Percentiles rank a stretch among this genome's conserved stretches.
phyloP scores from a whole-genome alignment of 345 rosid genomes.

The Salix caprea region DNA sequence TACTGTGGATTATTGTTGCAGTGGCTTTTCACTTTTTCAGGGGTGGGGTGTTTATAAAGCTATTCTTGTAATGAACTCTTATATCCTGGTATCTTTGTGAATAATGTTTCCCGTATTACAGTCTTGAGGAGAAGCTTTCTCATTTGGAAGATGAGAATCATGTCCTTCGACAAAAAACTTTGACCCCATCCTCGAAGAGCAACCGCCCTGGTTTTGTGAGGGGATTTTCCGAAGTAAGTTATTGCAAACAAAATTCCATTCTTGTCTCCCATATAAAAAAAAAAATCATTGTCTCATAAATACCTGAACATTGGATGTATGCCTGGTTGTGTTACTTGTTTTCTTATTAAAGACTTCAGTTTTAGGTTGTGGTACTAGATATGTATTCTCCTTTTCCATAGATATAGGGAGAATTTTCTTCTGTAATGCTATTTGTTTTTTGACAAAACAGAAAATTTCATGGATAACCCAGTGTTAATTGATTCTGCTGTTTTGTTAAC shows the following conservation, averaged over 20 bases:
- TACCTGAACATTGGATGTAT: too few species aligned
- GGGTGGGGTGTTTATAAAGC: too few species aligned
- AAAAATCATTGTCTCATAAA: too few species aligned
- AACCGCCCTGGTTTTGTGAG: conserved; percentile 40
- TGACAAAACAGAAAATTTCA: too few species aligned
- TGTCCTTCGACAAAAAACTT: conserved; percentile 69
- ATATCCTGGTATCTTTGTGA: not conserved
- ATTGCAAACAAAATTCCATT: too few species aligned
- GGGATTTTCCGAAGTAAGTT: conserved; percentile 66
- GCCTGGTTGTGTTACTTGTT: too few species aligned
- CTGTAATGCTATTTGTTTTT: too few species aligned
- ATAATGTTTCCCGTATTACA: conserved; percentile 21
- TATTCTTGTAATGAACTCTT: too few species aligned
- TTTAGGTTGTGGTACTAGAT: not conserved
- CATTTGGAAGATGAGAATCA: conserved; percentile 80
- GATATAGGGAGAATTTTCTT: too few species aligned
- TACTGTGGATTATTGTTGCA: not conserved
- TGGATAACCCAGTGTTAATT: not conserved
- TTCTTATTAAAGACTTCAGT: too few species aligned
- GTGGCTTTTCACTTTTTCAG: too few species aligned
- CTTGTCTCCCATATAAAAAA: too few species aligned
- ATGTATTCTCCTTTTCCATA: not conserved
- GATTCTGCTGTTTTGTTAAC: conserved; percentile 12
- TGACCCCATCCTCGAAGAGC: conserved; percentile 50
- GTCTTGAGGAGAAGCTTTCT: conserved; percentile 73